Base-by-base conservation (phyloP, 495 filamentous ascomycete species). In the Hapsidospora chrysogenum region DNA sequence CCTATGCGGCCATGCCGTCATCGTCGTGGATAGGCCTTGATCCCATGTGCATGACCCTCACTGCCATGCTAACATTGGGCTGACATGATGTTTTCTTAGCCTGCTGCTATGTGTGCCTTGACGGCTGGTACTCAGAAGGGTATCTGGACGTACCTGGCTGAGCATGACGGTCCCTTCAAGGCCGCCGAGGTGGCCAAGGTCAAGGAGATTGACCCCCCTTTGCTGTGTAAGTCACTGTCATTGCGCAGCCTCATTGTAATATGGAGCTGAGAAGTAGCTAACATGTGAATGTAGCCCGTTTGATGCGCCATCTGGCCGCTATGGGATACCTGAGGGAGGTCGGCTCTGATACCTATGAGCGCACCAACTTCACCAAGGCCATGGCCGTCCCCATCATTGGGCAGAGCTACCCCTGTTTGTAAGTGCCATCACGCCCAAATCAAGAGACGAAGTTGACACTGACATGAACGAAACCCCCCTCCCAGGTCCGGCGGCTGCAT, bases 281-380 rank as follows among this genome's bases (percentile, higher is more conserved):
- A n/a, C n/a, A n/a, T n/a, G n/a, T n/a, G n/a, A n/a, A n/a, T n/a
- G n/a, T n/a, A n/a, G n/a, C n/a, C 3, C 58, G 60, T 5, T 43
- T 68, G 19, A 42, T 72, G 36, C 59, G 57, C 38, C 66, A 73
- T 31, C 39, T 72, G 0, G 56, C 53, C 9, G 59, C 67, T 32
- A 65, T 67, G 58, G 61, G 59, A 5, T 49, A 63, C 25, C 51
- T 74, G 27, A 27, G 31, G 4, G 59, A 72, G 40, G 58, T 51
- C 10, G 60, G 53, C 1, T 32, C 43, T 2, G 52, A 68, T 38
- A 52, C 54, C 15, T 73, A 70, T 43, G 41, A 41, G 1, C 49
- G 52, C 1, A 70, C 54, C 11, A 57, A 55, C 21, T 52, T 70
- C 39, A 53, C 57, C 3, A 54, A 44, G 4, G 46, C 62, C 1